These are phyloP conservation scores for Colletotrichum salicis DNA, from an alignment of 2,329 filamentous ascomycete species.

Conservation along the genomic window DNA sequence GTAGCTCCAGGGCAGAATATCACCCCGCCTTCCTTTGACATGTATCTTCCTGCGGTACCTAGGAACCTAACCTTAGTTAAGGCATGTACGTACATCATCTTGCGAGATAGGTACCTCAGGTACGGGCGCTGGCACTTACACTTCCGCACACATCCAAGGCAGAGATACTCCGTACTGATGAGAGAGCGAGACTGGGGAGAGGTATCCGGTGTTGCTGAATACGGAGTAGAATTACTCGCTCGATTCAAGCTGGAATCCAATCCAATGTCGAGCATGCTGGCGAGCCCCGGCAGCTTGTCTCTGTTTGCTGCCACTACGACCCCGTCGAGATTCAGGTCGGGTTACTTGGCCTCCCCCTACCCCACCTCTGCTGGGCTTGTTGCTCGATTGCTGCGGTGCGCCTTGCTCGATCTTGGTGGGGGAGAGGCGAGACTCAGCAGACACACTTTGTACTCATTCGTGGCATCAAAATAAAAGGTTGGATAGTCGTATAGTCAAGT, in stretches of 20 bases:
- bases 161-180: not conserved
- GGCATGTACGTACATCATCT: not conserved
- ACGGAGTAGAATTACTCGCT: not conserved
- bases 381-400: not conserved
- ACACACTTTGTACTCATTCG: not conserved
- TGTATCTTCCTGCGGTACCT: not conserved
- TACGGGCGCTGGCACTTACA: not conserved
- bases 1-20: not conserved
- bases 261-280: constrained; percentile 2
- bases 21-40: not conserved
- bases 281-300: constrained; percentile 3
- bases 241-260: not conserved
- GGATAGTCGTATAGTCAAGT: too few species aligned
- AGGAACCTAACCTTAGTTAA: not conserved
- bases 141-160: not conserved
- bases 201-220: not conserved
- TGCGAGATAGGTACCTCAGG: not conserved
- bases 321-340: constrained; percentile 30
- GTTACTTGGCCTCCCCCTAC: constrained; percentile 28
- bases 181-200: not conserved
- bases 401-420: constrained; percentile 5
- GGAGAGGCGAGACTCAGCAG: not conserved
- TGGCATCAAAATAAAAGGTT: not conserved
- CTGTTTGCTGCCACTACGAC: constrained; percentile 19
- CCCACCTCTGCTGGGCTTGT: constrained; percentile 34